Conservation (phyloP, 768 basidiomycete genomes). For the Collybia sordida region DNA sequence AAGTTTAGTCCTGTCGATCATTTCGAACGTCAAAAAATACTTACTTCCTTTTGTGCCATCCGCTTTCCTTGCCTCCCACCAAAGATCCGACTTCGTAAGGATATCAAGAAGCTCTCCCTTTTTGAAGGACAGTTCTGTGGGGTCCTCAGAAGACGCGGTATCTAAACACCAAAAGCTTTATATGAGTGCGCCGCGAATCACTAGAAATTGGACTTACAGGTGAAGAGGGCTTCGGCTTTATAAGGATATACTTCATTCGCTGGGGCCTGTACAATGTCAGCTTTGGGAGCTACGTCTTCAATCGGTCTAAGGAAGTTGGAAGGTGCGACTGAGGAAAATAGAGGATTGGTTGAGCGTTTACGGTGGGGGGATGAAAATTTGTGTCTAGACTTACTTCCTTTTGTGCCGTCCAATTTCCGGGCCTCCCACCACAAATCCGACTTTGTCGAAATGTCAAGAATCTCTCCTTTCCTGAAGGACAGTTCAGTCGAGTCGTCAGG, state of each 20-base stretch:
- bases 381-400: constrained; percentile 55
- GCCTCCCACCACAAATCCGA: constrained; percentile 84
- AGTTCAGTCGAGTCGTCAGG: constrained; percentile 83
- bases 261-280: too few relatives aligned
- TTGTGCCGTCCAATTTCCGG: constrained; percentile 55
- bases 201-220: too few relatives aligned
- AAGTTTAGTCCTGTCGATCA: too few relatives aligned
- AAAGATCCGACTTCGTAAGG: constrained; percentile 70
- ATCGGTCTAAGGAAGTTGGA: too few relatives aligned
- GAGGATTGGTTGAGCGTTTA: too few relatives aligned
- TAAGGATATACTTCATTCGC: too few relatives aligned
- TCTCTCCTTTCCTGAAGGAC: constrained; percentile 79
- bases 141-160: constrained; percentile 70
- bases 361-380: background rate
- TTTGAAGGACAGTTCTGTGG: constrained; percentile 78
- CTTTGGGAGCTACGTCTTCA: too few relatives aligned
- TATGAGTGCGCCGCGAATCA: too few relatives aligned
- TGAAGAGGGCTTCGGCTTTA: too few relatives aligned
- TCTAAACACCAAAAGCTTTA: constrained; percentile 43
- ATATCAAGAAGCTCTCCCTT: constrained; percentile 86
- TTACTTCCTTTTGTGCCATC: constrained; percentile 66
- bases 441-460: constrained; percentile 76
- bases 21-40: constrained; percentile 15
- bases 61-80: constrained; percentile 75
- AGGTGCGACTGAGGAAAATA: too few relatives aligned